Conservation (phyloP, 805 yeast species). For the Kodamaea kaohsiungensis region DNA sequence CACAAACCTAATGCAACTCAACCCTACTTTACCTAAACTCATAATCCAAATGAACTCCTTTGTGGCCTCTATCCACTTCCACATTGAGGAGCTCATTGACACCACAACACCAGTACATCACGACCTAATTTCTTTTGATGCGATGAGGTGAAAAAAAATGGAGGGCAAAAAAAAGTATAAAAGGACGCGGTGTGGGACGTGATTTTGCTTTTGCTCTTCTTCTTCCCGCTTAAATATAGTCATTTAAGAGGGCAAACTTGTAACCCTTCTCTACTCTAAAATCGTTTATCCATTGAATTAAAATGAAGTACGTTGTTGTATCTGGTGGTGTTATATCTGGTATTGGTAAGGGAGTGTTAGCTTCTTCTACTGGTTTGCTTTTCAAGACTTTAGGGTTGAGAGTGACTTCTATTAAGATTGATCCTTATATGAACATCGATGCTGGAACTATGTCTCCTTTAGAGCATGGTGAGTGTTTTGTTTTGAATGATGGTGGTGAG, state of each 20-base stretch:
- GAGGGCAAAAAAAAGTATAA: conserved; percentile 12
- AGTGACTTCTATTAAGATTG: conserved; percentile 96
- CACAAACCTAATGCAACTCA: too few species aligned
- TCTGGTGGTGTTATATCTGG: conserved; percentile 99
- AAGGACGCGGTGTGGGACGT: conserved; percentile 8
- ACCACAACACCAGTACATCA: not conserved
- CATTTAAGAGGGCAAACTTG: conserved; percentile 43
- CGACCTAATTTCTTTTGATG: conserved; percentile 3
- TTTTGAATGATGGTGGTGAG: conserved; percentile 98
- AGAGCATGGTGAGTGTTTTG: conserved; percentile 99
- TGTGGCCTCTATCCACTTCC: not conserved
- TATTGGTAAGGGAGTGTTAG: conserved; percentile 98
- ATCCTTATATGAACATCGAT: conserved; percentile 98
- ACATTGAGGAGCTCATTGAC: not conserved
- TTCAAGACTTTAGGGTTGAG: conserved; percentile 91
- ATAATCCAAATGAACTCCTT: not conserved
- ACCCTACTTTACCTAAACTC: not conserved
- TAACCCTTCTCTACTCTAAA: conserved; percentile 7
- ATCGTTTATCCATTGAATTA: conserved; percentile 10
- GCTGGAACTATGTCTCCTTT: conserved; percentile 99
- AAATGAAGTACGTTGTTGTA: conserved; percentile 97
- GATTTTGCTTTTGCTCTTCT: conserved; percentile 17
- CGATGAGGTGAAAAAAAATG: conserved; percentile 8
- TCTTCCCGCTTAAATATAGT: conserved; percentile 47
- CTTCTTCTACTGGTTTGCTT: conserved; percentile 94